phyloP scores from a whole-genome alignment of 139 green algal genomes.

The Pleodorina starrii region DNA sequence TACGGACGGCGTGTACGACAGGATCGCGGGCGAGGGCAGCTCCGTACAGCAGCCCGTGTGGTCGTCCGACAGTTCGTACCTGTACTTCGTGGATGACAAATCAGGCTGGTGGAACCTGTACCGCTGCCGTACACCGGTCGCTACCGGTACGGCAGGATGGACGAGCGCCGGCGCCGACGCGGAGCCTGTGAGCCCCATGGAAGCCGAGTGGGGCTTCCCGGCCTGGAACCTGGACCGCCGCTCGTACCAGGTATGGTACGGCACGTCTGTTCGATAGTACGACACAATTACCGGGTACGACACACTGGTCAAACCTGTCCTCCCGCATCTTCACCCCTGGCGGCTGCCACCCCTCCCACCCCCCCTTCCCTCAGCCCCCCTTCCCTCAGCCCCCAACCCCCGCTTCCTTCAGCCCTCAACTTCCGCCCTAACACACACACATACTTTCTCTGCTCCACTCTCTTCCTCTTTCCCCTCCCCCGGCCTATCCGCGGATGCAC shows the following conservation, averaged over 20 bases:
- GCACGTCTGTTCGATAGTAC: too few relatives aligned
- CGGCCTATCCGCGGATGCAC: too few relatives aligned
- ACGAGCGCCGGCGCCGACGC: neutral
- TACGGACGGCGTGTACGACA: too few relatives aligned
- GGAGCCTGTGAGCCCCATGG: slow-evolving; percentile 52
- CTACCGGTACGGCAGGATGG: neutral
- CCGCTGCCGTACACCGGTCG: neutral
- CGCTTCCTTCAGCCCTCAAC: too few relatives aligned
- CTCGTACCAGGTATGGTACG: slow-evolving; percentile 17
- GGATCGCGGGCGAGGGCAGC: slow-evolving; percentile 20
- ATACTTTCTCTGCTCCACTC: too few relatives aligned
- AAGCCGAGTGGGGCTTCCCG: slow-evolving; percentile 75
- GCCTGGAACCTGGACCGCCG: slow-evolving; percentile 57
- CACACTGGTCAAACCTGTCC: too few relatives aligned
- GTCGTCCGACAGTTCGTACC: slow-evolving; percentile 51
- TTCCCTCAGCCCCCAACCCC: too few relatives aligned
- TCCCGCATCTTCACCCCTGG: too few relatives aligned
- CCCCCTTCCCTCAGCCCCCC: too few relatives aligned
- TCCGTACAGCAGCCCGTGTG: slow-evolving; percentile 74
- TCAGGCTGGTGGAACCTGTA: slow-evolving; percentile 76
- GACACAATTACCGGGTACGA: neutral
- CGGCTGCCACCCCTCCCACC: too few relatives aligned
- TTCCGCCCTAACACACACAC: too few relatives aligned
- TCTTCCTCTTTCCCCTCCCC: too few relatives aligned
- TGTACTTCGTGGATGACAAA: slow-evolving; percentile 73